phyloP scores from a whole-genome alignment of 257 asterid species.

The Marsdenia floribunda region DNA sequence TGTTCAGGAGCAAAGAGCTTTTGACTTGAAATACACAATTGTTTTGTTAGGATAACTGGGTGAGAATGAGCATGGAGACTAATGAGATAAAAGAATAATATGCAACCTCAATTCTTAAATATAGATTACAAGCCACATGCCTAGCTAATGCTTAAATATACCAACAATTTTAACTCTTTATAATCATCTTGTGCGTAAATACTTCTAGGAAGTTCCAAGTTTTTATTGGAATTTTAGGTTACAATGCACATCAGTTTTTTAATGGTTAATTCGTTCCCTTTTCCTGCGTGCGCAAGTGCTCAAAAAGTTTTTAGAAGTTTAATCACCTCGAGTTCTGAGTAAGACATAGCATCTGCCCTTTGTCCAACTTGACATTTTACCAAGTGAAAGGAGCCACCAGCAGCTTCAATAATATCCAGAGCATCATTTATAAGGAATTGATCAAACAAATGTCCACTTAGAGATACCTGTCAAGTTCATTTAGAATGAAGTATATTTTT shows the following conservation, averaged over 20 bases:
- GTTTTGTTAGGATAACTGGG: background rate
- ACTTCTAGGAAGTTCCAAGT: background rate
- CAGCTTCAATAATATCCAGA: constrained; percentile 89
- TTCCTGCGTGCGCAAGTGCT: background rate
- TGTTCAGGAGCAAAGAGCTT: background rate
- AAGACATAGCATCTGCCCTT: constrained; percentile 58
- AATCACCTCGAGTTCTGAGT: constrained; percentile 88
- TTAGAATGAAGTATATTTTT: constrained; percentile 11
- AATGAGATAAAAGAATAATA: background rate
- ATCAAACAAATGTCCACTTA: constrained; percentile 96
- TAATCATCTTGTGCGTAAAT: background rate
- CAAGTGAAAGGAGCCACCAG: constrained; percentile 93
- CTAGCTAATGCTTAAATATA: background rate
- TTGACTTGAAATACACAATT: background rate
- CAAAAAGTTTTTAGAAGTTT: background rate
- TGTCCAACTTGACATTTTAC: constrained; percentile 94
- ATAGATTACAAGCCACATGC: background rate
- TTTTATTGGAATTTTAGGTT: background rate
- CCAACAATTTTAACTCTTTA: background rate
- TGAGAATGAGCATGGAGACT: background rate
- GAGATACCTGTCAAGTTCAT: constrained; percentile 55
- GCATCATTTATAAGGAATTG: constrained; percentile 87
- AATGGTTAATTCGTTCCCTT: background rate
- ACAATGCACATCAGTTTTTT: background rate
- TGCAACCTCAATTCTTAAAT: background rate